phyloP scores from a whole-genome alignment of 352 stramenopile species.

The Phytophthora vignae region DNA sequence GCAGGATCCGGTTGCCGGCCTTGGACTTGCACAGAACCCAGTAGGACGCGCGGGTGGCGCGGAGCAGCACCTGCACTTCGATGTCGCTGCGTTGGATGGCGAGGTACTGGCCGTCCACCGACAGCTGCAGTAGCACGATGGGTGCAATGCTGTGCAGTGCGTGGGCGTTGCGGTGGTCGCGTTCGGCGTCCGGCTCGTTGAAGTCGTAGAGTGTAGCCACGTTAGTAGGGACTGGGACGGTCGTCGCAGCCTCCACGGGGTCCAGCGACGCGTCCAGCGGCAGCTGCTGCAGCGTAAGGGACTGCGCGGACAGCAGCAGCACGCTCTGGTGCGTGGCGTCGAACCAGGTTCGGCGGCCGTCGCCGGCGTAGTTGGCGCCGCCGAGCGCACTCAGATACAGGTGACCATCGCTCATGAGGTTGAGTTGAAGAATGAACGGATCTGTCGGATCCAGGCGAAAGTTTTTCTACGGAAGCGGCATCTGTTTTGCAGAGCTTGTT shows the following conservation, averaged over 20 bases:
- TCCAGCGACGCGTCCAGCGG: slow-evolving; percentile 49
- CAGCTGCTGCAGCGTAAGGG: slow-evolving; percentile 51
- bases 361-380: slow-evolving; percentile 51
- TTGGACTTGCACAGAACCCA: slow-evolving; percentile 82
- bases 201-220: slow-evolving; percentile 58
- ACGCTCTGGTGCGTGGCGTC: slow-evolving; percentile 65
- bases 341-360: slow-evolving; percentile 53
- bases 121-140: slow-evolving; percentile 59
- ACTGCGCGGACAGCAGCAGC: slow-evolving; percentile 50
- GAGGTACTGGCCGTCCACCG: slow-evolving; percentile 71
- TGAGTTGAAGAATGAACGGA: slow-evolving; percentile 12
- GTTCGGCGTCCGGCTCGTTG: slow-evolving; percentile 17
- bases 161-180: slow-evolving; percentile 1
- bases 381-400: slow-evolving; percentile 62
- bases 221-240: slow-evolving; percentile 4
- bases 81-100: slow-evolving; percentile 86
- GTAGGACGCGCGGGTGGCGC: slow-evolving; percentile 53
- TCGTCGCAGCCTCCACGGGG: slow-evolving; percentile 13
- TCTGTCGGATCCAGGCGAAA: neutral
- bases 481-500: neutral
- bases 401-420: slow-evolving; percentile 58
- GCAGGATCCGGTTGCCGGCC: slow-evolving; percentile 66
- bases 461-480: neutral
- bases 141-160: slow-evolving; percentile 13
- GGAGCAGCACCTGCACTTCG: slow-evolving; percentile 76